Conservation (phyloP, 164 flowering plant species). For the Cinnamomum micranthum region DNA sequence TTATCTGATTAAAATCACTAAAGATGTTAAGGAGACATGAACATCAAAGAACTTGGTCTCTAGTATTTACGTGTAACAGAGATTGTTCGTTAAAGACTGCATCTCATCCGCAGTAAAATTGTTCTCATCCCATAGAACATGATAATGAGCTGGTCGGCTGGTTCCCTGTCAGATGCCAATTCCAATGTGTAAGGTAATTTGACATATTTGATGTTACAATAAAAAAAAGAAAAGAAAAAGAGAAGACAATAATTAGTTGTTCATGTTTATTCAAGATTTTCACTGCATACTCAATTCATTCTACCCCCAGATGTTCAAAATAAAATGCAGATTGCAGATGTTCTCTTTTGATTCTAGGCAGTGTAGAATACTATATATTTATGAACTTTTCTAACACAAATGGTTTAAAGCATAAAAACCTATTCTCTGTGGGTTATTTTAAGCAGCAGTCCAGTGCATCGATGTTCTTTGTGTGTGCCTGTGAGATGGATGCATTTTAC, state of each 20-base stretch:
- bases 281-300: neutral
- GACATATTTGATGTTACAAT: neutral
- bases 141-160: constrained; percentile 76
- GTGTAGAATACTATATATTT: neutral
- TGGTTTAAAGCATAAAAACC: neutral
- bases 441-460: neutral
- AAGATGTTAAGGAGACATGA: neutral
- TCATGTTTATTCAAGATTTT: neutral
- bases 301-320: neutral
- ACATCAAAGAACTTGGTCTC: neutral
- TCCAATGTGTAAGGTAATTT: neutral
- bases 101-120: constrained; percentile 65
- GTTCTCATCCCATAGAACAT: constrained; percentile 79
- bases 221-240: too few species aligned
- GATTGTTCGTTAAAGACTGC: constrained; percentile 65
- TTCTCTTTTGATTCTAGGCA: neutral
- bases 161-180: constrained; percentile 49
- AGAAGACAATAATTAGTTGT: neutral
- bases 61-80: constrained; percentile 59
- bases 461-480: neutral
- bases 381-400: neutral
- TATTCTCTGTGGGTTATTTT: neutral
- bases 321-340: neutral
- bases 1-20: neutral
- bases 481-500: too few species aligned